Conservation (phyloP, 192 early-diverging fungal species). For the Coemansia sp. region DNA sequence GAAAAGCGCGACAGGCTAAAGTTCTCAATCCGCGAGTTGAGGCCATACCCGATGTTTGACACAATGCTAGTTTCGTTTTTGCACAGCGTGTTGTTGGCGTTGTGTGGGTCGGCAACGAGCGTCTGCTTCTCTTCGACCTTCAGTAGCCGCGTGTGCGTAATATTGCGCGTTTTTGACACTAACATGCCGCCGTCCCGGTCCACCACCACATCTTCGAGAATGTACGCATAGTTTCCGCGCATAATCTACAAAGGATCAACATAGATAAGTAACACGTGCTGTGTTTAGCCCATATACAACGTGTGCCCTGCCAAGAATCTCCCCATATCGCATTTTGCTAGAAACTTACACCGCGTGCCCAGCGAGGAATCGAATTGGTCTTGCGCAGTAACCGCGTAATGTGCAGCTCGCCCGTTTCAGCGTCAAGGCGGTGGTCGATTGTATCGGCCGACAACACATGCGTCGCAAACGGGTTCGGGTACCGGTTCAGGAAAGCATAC, state of each 20-base stretch:
- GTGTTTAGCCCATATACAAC: background rate
- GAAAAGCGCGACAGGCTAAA: slow-evolving; percentile 87
- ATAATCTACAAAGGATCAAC: slow-evolving; percentile 61
- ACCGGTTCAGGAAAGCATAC: slow-evolving; percentile 87
- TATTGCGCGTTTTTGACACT: slow-evolving; percentile 81
- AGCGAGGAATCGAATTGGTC: slow-evolving; percentile 81
- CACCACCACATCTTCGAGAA: slow-evolving; percentile 87
- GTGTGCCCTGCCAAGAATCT: too few relatives aligned
- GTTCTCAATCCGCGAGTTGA: slow-evolving; percentile 80
- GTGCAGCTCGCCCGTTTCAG: slow-evolving; percentile 73
- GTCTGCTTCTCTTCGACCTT: slow-evolving; percentile 91
- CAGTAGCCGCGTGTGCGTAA: slow-evolving; percentile 91
- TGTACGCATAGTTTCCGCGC: slow-evolving; percentile 80
- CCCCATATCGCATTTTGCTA: background rate
- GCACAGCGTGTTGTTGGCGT: slow-evolving; percentile 66
- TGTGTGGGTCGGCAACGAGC: slow-evolving; percentile 55
- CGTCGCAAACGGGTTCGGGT: slow-evolving; percentile 96
- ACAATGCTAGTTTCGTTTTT: slow-evolving; percentile 84
- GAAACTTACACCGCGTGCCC: slow-evolving; percentile 64
- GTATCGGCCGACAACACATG: slow-evolving; percentile 94
- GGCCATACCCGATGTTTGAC: slow-evolving; percentile 82
- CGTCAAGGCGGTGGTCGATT: slow-evolving; percentile 82
- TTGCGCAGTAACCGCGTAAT: slow-evolving; percentile 91
- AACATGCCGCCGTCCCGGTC: slow-evolving; percentile 76
- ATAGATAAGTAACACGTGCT: too few relatives aligned